Evolutionary conservation across 2,329 filamentous ascomycete genomes (phyloP).

Genomic region (Epichloe sp.): DNA sequence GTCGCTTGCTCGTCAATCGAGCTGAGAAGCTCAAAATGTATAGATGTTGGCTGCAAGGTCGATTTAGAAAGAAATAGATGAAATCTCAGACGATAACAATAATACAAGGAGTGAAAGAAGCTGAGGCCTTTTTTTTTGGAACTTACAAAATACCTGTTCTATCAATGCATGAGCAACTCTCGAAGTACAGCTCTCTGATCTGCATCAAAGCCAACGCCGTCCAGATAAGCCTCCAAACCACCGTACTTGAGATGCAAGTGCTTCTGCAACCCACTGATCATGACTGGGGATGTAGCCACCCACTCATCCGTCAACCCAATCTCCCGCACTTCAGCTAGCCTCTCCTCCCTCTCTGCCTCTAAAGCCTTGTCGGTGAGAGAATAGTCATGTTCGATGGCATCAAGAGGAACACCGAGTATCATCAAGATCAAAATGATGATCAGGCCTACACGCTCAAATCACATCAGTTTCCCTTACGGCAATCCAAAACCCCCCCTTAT

Average conservation of each 20-base stretch:
- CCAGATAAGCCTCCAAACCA: slow-evolving; percentile 52
- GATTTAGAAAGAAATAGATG: slow-evolving; percentile 55
- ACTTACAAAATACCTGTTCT: neutral
- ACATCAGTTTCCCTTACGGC: no score
- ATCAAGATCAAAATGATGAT: slow-evolving; percentile 56
- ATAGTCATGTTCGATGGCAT: slow-evolving; percentile 61
- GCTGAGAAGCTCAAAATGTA: slow-evolving; percentile 94
- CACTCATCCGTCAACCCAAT: slow-evolving; percentile 67
- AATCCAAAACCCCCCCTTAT: no score
- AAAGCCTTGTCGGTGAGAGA: slow-evolving; percentile 48
- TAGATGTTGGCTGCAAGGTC: slow-evolving; percentile 85
- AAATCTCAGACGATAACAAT: neutral
- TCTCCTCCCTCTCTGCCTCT: slow-evolving; percentile 44
- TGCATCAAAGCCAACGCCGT: slow-evolving; percentile 42
- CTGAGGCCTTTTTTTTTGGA: neutral
- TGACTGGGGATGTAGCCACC: slow-evolving; percentile 48
- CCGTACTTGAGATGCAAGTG: slow-evolving; percentile 53
- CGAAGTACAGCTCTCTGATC: slow-evolving; percentile 28
- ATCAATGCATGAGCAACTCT: slow-evolving; percentile 29
- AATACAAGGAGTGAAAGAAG: neutral
- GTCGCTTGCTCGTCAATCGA: slow-evolving; percentile 82
- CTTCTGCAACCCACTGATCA: slow-evolving; percentile 44
- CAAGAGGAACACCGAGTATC: slow-evolving; percentile 40
- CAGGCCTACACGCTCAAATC: slow-evolving; percentile 38
- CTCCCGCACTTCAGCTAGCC: slow-evolving; percentile 53